phyloP scores from a whole-genome alignment of 768 basidiomycete species.

The Tricholoma hemisulphureum region DNA sequence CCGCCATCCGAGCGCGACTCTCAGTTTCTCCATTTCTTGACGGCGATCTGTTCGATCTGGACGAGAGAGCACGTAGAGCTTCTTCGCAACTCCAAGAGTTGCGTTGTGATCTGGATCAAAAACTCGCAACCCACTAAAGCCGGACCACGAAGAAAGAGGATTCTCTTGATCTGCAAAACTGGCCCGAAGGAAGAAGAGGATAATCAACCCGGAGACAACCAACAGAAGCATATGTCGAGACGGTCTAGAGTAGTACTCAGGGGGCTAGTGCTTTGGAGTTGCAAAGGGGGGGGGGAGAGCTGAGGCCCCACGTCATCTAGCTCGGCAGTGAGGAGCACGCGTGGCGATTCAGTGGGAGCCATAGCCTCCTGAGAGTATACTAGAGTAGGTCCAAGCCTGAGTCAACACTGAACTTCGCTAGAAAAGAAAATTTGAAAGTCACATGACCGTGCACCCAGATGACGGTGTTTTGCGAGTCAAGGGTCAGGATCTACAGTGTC shows the following conservation, averaged over 20 bases:
- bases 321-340: no score
- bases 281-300: no score
- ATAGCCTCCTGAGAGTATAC: no score
- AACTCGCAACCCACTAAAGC: background rate
- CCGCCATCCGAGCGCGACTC: slow-evolving; percentile 41
- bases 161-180: background rate
- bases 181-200: slow-evolving; percentile 3
- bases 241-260: slow-evolving; percentile 2
- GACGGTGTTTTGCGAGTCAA: no score
- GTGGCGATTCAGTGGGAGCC: no score
- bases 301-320: no score
- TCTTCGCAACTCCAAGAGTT: slow-evolving; percentile 38
- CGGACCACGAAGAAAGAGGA: background rate
- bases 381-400: no score
- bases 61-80: slow-evolving; percentile 61
- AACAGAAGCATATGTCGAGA: slow-evolving; percentile 1
- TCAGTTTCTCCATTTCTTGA: slow-evolving; percentile 54
- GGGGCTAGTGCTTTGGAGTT: no score
- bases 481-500: no score
- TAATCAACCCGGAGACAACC: background rate
- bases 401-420: no score
- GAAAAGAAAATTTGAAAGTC: no score
- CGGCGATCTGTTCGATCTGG: slow-evolving; percentile 54
- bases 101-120: background rate
- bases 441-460: no score